Base-by-base conservation (phyloP, 2,329 filamentous ascomycete species). In the Clathrospora elynae region DNA sequence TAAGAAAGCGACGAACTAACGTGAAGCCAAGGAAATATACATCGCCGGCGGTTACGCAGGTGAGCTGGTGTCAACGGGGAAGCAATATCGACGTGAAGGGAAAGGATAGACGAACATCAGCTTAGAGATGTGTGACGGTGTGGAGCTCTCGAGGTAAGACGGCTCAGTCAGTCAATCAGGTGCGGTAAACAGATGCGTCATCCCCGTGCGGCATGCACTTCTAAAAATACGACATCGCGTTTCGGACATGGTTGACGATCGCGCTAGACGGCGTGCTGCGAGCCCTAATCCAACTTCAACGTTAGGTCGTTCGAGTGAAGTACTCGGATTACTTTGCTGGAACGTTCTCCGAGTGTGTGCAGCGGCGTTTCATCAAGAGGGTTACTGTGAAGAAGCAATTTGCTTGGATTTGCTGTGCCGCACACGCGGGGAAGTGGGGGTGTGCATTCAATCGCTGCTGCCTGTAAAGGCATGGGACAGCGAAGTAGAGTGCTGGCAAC, bases 21-120 rank as follows among this genome's bases (percentile, higher is more conserved):
- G 20, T 32, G 30, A 26, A 42, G 38, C 34, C 9, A 17, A 22
- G 17, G 20, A 29, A 40, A 32, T 39, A 51, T 54, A 53, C 49
- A 49, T 50, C 25, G 44, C 47, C 51, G 57, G 62, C 62, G 62
- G 61, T 38, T 66, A 64, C 43, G 56, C 55, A 54, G 54, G 62
- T 65, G 40, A 65, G 62, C 62, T 57, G 46, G 40, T 49, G 45
- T 49, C 41, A 52, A 42, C 31, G 37, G 38, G 31, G 34, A 43
- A 22, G 26, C 12, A 18, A 37, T 14, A n/a, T 25, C 8, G 13
- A 39, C 4, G 13, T 4, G 12, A 20, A 17, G 9, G 26, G 29
- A 8, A 19, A 32, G 32, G 43, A 22, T 35, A 45, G 39, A 42
- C 33, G 36, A 43, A 17, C 17, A 26, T 30, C 22, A 49, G 53